Conservation (phyloP, 371 early-diverging fungal species). For the Batkoa obscura region DNA sequence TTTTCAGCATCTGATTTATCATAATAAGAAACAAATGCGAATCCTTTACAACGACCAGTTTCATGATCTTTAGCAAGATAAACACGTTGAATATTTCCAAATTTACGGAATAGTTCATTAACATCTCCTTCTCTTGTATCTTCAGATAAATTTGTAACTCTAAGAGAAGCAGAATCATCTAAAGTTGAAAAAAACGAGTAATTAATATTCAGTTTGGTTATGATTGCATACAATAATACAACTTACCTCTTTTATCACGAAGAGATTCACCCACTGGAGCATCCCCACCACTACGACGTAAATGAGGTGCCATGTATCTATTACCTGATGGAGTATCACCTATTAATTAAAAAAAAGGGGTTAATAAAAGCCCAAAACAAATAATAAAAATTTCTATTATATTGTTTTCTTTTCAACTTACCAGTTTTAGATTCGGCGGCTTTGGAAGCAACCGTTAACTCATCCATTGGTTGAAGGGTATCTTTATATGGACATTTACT, state of each 20-base stretch:
- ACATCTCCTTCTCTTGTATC: conserved; percentile 78
- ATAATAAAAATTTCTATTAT: conserved; percentile 10
- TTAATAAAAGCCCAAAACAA: too few species aligned
- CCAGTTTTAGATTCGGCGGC: too few species aligned
- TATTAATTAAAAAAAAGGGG: too few species aligned
- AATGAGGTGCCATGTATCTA: conserved; percentile 70
- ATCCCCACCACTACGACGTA: conserved; percentile 39
- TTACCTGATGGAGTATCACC: conserved; percentile 14
- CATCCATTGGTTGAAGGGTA: conserved; percentile 54
- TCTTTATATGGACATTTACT: conserved; percentile 95
- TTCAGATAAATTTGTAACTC: conserved; percentile 91
- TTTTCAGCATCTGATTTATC: conserved; percentile 59
- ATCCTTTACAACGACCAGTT: conserved; percentile 82
- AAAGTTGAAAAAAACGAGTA: neutral
- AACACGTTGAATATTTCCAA: conserved; percentile 58
- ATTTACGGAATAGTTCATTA: conserved; percentile 66
- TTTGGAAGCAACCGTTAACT: conserved; percentile 9
- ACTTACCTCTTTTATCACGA: conserved; percentile 11
- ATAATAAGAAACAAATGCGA: conserved; percentile 80
- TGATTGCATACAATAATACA: too few species aligned
- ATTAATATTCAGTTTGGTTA: too few species aligned
- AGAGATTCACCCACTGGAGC: conserved; percentile 8
- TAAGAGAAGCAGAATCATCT: conserved; percentile 71
- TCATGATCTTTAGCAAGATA: conserved; percentile 75
- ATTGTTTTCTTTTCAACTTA: conserved; percentile 8